These are phyloP conservation scores for Cadophora malorum DNA, from an alignment of 2,329 filamentous ascomycete species.

Conservation along the genomic window DNA sequence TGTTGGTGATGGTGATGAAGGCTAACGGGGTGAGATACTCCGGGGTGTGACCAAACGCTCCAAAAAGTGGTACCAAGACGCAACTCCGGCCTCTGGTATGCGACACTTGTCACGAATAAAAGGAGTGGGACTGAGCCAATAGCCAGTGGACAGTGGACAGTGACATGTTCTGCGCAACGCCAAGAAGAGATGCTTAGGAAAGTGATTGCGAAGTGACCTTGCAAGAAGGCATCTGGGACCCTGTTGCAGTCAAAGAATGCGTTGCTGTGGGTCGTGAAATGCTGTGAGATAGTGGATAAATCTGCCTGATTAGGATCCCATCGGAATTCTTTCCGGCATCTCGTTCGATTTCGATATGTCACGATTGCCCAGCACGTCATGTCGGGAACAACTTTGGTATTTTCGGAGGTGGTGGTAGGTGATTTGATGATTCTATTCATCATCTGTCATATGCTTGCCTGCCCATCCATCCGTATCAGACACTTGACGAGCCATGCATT, in stretches of 20 bases:
- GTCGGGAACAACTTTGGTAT: constrained; percentile 17
- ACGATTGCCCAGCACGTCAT: constrained; percentile 10
- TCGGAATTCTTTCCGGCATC: not conserved
- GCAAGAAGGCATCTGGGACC: not conserved
- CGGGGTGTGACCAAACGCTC: not conserved
- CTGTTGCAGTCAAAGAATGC: constrained; percentile 1
- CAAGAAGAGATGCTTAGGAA: not conserved
- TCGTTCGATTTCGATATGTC: not conserved
- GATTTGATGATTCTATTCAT: constrained; percentile 23
- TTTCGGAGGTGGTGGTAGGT: constrained; percentile 17
- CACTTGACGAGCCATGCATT: constrained; percentile 34
- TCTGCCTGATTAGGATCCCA: not conserved
- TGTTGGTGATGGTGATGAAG: too few species aligned
- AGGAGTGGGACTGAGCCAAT: not conserved
- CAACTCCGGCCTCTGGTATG: not conserved
- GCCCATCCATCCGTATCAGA: constrained; percentile 22
- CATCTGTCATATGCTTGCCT: constrained; percentile 21
- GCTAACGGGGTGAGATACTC: too few species aligned
- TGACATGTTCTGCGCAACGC: not conserved
- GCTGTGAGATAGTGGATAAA: not conserved
- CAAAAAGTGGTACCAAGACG: not conserved
- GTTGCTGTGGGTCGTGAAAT: not conserved
- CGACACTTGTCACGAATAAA: not conserved
- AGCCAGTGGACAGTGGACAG: not conserved
- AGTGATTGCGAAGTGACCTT: not conserved